Conservation (phyloP, 768 basidiomycete genomes). For the Auricularia sp. region DNA sequence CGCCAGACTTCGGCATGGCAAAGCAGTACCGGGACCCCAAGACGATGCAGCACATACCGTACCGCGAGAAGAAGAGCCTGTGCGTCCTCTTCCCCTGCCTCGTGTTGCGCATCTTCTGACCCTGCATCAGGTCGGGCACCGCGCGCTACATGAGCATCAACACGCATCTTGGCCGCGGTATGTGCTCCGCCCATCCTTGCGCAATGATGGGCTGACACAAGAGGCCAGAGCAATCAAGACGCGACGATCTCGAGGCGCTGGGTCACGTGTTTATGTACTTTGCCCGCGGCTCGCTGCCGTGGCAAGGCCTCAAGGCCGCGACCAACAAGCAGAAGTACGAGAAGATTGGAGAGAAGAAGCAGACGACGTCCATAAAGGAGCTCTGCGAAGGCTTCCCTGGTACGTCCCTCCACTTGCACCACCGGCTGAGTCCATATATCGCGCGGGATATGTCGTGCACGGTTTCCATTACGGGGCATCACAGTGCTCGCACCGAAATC, state of each 20-base stretch:
- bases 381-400: conserved; percentile 93
- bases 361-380: conserved; percentile 95
- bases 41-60: conserved; percentile 98
- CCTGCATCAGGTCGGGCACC: conserved; percentile 43
- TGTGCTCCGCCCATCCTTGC: conserved; percentile 19
- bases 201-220: conserved; percentile 7
- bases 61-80: conserved; percentile 93
- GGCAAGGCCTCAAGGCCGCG: conserved; percentile 98
- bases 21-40: conserved; percentile 99
- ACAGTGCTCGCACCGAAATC: too few species aligned
- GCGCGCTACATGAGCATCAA: conserved; percentile 99
- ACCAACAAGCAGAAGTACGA: conserved; percentile 99
- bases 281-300: conserved; percentile 89
- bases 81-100: conserved; percentile 25
- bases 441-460: too few species aligned
- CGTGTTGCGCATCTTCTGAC: background rate
- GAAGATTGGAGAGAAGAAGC: conserved; percentile 99
- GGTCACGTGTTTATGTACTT: conserved; percentile 99
- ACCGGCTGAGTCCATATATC: too few species aligned
- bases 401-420: conserved; percentile 24
- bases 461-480: too few species aligned
- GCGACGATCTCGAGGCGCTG: conserved; percentile 97
- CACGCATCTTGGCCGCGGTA: conserved; percentile 85
- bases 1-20: conserved; percentile 91
- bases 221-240: conserved; percentile 68